Evolutionary conservation across 2,329 filamentous ascomycete genomes (phyloP).

Genomic region (Dactylellina parvicollis): DNA sequence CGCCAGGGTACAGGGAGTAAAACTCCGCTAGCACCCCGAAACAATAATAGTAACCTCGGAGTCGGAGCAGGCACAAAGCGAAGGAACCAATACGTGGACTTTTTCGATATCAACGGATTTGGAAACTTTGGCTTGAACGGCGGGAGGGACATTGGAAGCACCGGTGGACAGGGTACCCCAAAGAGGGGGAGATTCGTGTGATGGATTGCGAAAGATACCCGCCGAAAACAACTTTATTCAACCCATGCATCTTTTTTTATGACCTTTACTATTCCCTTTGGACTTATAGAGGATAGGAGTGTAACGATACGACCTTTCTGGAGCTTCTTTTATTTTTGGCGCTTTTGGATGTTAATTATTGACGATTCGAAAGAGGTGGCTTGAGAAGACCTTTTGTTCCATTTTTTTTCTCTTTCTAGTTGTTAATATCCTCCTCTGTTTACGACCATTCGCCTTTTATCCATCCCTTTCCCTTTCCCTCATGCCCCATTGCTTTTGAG

Average conservation of each 20-base stretch:
- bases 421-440: not conserved
- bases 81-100: constrained; percentile 38
- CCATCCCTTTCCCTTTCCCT: not conserved
- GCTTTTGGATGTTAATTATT: constrained; percentile 30
- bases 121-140: constrained; percentile 46
- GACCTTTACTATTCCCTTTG: not conserved
- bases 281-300: constrained; percentile 52
- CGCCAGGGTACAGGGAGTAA: constrained; percentile 23
- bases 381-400: constrained; percentile 28
- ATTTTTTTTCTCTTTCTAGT: constrained; percentile 27
- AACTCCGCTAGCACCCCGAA: constrained; percentile 17
- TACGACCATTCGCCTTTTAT: not conserved
- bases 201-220: not conserved
- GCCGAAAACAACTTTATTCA: constrained; percentile 8
- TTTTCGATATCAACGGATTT: constrained; percentile 48
- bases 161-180: constrained; percentile 34
- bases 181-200: constrained; percentile 49
- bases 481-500: not conserved
- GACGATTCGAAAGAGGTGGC: constrained; percentile 26
- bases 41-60: constrained; percentile 16
- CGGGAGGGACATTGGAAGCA: constrained; percentile 19
- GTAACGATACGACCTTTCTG: constrained; percentile 25
- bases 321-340: constrained; percentile 29
- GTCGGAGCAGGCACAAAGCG: constrained; percentile 36
- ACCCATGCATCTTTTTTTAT: constrained; percentile 1